phyloP scores from a whole-genome alignment of 768 basidiomycete species.

The Termitomyces sp. region DNA sequence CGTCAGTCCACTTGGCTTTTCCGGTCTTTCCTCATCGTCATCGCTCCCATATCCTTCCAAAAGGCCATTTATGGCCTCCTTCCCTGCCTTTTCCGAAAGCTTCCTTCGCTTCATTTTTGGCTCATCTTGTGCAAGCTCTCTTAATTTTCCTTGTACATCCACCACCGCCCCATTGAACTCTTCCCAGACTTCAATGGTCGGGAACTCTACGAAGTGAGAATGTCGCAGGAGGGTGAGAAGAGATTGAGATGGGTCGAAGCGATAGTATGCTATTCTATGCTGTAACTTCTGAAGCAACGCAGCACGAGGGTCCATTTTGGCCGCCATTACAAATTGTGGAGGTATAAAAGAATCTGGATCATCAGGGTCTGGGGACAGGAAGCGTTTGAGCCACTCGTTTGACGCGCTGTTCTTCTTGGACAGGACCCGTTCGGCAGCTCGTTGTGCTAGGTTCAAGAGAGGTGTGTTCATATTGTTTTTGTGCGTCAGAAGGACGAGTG shows the following conservation, averaged over 20 bases:
- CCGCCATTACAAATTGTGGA: slow-evolving; percentile 61
- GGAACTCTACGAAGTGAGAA: slow-evolving; percentile 79
- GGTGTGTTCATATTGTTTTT: slow-evolving; percentile 50
- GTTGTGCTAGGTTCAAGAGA: slow-evolving; percentile 41
- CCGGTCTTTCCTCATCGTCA: slow-evolving; percentile 32
- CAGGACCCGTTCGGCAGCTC: slow-evolving; percentile 26
- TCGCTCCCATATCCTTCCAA: slow-evolving; percentile 61
- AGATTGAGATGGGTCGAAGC: slow-evolving; percentile 47
- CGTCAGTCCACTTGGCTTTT: slow-evolving; percentile 31
- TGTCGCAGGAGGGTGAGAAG: slow-evolving; percentile 49
- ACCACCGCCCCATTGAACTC: slow-evolving; percentile 64
- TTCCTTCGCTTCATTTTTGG: slow-evolving; percentile 53
- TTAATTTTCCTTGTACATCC: slow-evolving; percentile 46
- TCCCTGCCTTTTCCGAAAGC: slow-evolving; percentile 48
- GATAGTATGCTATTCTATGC: slow-evolving; percentile 45
- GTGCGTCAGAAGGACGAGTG: slow-evolving; percentile 61
- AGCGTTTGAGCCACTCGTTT: slow-evolving; percentile 55
- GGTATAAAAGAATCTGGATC: slow-evolving; percentile 52
- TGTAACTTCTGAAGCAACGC: slow-evolving; percentile 16
- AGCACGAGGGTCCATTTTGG: slow-evolving; percentile 37
- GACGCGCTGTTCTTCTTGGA: slow-evolving; percentile 34
- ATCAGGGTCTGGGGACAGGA: slow-evolving; percentile 51
- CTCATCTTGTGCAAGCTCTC: slow-evolving; percentile 29
- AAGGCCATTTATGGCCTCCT: slow-evolving; percentile 53
- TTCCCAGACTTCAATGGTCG: slow-evolving; percentile 76